A percentile compares a stretch with the other conserved stretches of the same genome.
Conservation (phyloP, 176 grass and related monocot species). For the Hyparrhenia diplandra region DNA sequence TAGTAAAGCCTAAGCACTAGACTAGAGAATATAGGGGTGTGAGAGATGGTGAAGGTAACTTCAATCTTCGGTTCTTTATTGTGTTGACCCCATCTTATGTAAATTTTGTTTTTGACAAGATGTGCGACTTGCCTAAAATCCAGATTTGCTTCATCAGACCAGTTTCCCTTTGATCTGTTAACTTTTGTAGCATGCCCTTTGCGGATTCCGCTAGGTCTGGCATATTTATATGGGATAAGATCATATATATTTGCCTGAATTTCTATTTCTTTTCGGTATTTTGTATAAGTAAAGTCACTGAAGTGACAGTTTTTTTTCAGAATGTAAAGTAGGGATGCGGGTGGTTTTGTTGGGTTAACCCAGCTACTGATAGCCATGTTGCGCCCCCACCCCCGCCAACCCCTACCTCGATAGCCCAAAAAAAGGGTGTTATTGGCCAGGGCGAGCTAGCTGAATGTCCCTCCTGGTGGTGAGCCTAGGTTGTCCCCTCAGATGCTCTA, state of each 20-base stretch:
- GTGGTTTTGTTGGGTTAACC: background rate
- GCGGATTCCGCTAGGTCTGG: background rate
- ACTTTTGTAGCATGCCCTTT: background rate
- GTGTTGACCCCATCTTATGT: background rate
- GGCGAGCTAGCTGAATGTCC: no score
- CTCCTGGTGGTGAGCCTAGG: no score
- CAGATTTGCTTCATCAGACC: background rate
- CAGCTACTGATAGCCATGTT: no score
- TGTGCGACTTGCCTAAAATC: background rate
- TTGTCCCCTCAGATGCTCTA: no score
- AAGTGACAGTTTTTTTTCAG: background rate
- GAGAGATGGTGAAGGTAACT: background rate
- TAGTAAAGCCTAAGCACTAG: constrained; percentile 50
- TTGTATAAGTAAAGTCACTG: background rate
- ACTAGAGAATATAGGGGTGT: constrained; percentile 6
- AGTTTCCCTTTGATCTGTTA: background rate
- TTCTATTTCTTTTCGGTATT: background rate
- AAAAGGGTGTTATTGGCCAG: no score
- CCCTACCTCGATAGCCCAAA: no score
- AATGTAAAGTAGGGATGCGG: background rate
- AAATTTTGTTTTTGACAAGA: constrained; percentile 32
- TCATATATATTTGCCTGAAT: background rate
- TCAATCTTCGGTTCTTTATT: constrained; percentile 8
- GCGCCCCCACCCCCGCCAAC: no score
- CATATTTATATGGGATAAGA: background rate